These are phyloP conservation scores for Leccinum holopus DNA, from an alignment of 1,284 basidiomycete genomes.

Conservation along the genomic window DNA sequence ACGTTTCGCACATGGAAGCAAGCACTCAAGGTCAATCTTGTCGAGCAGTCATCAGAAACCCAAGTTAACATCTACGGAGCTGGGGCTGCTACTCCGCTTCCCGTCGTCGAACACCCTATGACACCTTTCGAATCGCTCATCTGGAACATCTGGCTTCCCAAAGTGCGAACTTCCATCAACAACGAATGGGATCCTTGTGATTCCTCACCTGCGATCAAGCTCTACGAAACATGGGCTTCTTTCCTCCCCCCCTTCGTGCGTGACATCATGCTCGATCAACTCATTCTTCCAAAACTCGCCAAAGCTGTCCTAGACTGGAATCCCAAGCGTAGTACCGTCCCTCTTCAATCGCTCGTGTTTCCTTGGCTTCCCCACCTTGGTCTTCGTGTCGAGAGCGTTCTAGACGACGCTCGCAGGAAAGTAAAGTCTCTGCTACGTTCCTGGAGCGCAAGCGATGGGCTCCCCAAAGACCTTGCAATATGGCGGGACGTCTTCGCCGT, in stretches of 20 bases:
- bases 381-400: conserved; percentile 71
- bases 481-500: conserved; percentile 85
- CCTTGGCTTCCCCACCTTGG: conserved; percentile 94
- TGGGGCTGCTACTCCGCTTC: conserved; percentile 33
- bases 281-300: conserved; percentile 86
- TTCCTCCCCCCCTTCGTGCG: conserved; percentile 88
- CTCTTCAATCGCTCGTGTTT: conserved; percentile 84
- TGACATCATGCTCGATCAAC: conserved; percentile 96
- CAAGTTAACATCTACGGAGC: conserved; percentile 62
- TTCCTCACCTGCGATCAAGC: conserved; percentile 72
- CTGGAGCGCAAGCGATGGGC: conserved; percentile 75
- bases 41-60: conserved; percentile 42
- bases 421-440: conserved; percentile 74
- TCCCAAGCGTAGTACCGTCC: conserved; percentile 52
- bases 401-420: conserved; percentile 85
- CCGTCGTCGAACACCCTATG: conserved; percentile 66
- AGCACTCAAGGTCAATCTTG: conserved; percentile 57
- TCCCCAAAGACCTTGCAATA: conserved; percentile 70
- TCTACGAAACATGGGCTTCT: conserved; percentile 87
- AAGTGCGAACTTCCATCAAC: conserved; percentile 87
- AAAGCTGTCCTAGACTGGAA: conserved; percentile 86
- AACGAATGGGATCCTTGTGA: conserved; percentile 86
- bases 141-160: conserved; percentile 95
- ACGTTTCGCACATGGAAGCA: conserved; percentile 70
- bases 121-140: conserved; percentile 93